Percentiles rank a stretch among this genome's conserved stretches.
Conservation (phyloP, 169 alveolate genomes). For the Plasmodium inui region DNA sequence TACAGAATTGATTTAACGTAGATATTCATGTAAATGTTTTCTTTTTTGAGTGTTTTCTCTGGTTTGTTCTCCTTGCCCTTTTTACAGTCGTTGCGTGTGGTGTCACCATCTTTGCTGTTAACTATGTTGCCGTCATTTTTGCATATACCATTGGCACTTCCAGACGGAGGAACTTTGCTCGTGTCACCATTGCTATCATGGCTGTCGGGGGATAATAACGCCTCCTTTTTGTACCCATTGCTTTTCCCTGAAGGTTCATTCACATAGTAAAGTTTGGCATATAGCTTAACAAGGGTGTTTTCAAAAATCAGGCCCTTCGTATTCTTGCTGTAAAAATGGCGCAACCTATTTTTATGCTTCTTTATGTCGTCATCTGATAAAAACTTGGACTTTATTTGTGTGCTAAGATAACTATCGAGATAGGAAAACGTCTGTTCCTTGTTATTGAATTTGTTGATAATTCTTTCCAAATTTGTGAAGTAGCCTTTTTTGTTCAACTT, state of each 20-base stretch:
- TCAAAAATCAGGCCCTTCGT: slow-evolving; percentile 47
- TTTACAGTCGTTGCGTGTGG: neutral
- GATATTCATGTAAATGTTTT: slow-evolving; percentile 47
- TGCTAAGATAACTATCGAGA: slow-evolving; percentile 19
- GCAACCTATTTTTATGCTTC: slow-evolving; percentile 32
- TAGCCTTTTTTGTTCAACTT: slow-evolving; percentile 36
- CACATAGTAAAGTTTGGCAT: slow-evolving; percentile 24
- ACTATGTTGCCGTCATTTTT: neutral
- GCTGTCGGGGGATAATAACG: neutral
- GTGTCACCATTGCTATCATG: neutral
- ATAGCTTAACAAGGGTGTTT: slow-evolving; percentile 50
- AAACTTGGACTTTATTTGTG: slow-evolving; percentile 27
- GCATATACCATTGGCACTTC: neutral
- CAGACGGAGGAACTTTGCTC: neutral
- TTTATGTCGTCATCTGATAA: slow-evolving; percentile 43
- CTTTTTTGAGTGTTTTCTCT: neutral
- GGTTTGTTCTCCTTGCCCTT: neutral
- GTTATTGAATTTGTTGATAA: slow-evolving; percentile 30
- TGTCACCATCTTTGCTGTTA: neutral
- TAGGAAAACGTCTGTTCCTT: slow-evolving; percentile 44
- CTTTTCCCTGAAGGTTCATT: slow-evolving; percentile 4
- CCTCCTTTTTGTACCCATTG: neutral
- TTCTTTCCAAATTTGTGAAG: slow-evolving; percentile 51
- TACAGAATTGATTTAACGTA: slow-evolving; percentile 55
- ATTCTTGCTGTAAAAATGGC: slow-evolving; percentile 45